These are phyloP conservation scores for Helotiales sp. DNA, from an alignment of 2,329 filamentous ascomycete species.

Conservation along the genomic window DNA sequence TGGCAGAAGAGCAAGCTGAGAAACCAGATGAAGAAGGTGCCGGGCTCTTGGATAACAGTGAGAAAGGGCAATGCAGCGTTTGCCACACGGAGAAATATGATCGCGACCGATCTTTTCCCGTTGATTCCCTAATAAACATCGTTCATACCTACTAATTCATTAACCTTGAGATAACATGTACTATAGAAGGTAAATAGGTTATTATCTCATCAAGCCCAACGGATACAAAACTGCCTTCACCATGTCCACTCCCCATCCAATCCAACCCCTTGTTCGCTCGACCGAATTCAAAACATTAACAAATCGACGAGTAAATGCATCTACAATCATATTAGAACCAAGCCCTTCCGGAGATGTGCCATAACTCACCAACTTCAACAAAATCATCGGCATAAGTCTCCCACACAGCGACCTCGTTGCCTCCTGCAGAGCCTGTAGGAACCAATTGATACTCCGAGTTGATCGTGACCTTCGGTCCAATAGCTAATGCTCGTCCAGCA, in stretches of 20 bases:
- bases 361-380: slow-evolving; percentile 41
- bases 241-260: slow-evolving; percentile 39
- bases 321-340: slow-evolving; percentile 30
- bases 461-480: slow-evolving; percentile 56
- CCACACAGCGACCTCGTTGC: slow-evolving; percentile 50
- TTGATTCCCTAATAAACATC: too few species aligned
- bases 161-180: too few species aligned
- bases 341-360: not conserved
- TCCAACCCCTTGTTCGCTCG: slow-evolving; percentile 52
- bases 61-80: too few species aligned
- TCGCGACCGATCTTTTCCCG: too few species aligned
- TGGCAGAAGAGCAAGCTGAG: too few species aligned
- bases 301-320: slow-evolving; percentile 55
- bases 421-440: slow-evolving; percentile 16
- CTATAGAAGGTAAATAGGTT: too few species aligned
- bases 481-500: slow-evolving; percentile 54
- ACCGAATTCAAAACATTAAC: slow-evolving; percentile 54
- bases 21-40: too few species aligned
- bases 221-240: slow-evolving; percentile 4
- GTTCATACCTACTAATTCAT: too few species aligned
- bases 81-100: too few species aligned
- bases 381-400: slow-evolving; percentile 63
- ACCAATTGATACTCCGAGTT: slow-evolving; percentile 38
- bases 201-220: not conserved
- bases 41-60: too few species aligned